A percentile compares a stretch with the other conserved stretches of the same genome.
These are phyloP conservation scores for Zygosaccharomyces pseudobailii DNA, from an alignment of 1,139 yeast genomes.

Conservation along the genomic window DNA sequence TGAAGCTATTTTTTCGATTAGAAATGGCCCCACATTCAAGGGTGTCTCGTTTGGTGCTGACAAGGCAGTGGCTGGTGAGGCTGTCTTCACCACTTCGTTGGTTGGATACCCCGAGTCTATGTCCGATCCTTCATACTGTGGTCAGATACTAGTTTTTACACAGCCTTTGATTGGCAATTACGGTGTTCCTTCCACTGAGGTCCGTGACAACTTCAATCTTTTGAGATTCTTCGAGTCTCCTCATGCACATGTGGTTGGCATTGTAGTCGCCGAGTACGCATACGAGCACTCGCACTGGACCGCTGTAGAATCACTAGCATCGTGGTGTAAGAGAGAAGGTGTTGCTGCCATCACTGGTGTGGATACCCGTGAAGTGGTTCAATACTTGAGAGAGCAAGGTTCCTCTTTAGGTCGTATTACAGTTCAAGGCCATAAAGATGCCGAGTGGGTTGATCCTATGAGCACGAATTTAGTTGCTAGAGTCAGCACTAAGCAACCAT, in stretches of 20 bases:
- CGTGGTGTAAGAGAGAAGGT: constrained; percentile 95
- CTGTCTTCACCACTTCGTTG: constrained; percentile 93
- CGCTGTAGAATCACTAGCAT: constrained; percentile 90
- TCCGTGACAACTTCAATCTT: constrained; percentile 75
- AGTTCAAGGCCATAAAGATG: constrained; percentile 63
- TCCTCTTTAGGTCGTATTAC: constrained; percentile 87
- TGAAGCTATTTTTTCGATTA: constrained; percentile 76
- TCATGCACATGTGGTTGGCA: constrained; percentile 86
- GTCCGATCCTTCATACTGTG: constrained; percentile 97
- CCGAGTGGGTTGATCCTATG: constrained; percentile 88
- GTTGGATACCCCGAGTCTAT: constrained; percentile 98
- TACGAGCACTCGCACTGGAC: constrained; percentile 97
- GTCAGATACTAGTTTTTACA: constrained; percentile 93
- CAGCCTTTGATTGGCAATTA: constrained; percentile 97
- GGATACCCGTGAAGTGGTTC: constrained; percentile 90
- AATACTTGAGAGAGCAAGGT: constrained; percentile 91
- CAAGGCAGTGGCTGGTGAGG: constrained; percentile 89
- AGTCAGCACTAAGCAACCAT: constrained; percentile 93
- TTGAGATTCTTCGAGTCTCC: constrained; percentile 91
- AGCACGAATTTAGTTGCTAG: constrained; percentile 83
- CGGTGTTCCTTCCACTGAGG: constrained; percentile 87
- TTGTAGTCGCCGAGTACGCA: constrained; percentile 94
- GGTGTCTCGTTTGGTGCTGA: constrained; percentile 96
- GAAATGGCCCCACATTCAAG: constrained; percentile 89
- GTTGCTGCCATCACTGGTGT: constrained; percentile 97